Base-by-base conservation (phyloP, 345 rosid genomes). In the Anacardium occidentale region DNA sequence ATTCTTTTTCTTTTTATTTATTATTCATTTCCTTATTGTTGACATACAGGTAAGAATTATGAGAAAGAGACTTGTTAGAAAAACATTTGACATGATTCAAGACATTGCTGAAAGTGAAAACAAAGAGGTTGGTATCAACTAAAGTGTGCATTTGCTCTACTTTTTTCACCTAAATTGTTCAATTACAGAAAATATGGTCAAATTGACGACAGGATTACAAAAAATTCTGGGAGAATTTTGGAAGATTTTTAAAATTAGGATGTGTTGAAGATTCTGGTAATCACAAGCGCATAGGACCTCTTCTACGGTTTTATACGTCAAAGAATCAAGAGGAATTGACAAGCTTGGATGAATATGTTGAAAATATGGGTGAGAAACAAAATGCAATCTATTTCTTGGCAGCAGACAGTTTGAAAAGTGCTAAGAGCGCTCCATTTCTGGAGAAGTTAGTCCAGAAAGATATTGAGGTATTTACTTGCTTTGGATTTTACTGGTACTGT, bases 211-310 rank as follows among this genome's bases (percentile, higher is more conserved):
- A 95, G 98, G 99, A 92, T 83, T 95, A 91, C 81, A 91, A 91
- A 78, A 95, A 91, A 68, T 92, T 95, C 80, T 95, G 99, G 99
- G 99, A 95, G 86, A 95, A 95, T 76, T 92, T 91, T 64, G 98
- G 99, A 21, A 86, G 87, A 83, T 92, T 92, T 80, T 60, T 95
- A 54, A 95, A 95, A 69, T 79, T 95, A 84, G 99, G 99, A 73
- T 92, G 97, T 58, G 80, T 95, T 67, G 99, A 95, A 83, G 99
- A 95, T 80, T 44, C 93, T 68, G 98, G 94, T n/a, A 95, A 95
- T 77, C 98, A 95, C 82, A 95, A 91, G 75, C 97, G 98, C 64
- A 87, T 95, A 59, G 85, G 96, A 54, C 97, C 98, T 26, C 71
- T 95, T 61, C 89, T 92, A 69, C 79, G 96, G 60, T 95, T 95